Evolutionary conservation across 345 rosid species (phyloP).

Genomic region (Anacardium occidentale): DNA sequence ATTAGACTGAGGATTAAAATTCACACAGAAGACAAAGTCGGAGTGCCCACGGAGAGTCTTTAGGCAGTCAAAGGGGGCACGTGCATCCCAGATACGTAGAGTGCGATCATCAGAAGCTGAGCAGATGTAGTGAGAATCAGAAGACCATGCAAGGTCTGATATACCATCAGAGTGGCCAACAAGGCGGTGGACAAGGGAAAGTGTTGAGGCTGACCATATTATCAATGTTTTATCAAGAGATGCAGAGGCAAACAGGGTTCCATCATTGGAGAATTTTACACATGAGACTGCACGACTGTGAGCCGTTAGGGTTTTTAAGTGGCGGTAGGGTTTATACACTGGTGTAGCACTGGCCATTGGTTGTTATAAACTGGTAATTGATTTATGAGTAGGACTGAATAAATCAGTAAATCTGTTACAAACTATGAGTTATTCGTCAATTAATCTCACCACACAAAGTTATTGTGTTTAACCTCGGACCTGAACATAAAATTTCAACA

Average conservation of each 20-base stretch:
- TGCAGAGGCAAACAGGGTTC: constrained; percentile 79
- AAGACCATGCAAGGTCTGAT: constrained; percentile 93
- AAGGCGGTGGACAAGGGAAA: constrained; percentile 59
- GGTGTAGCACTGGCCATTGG: constrained; percentile 26
- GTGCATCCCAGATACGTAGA: constrained; percentile 95
- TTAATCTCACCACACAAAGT: no score
- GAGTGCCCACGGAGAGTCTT: constrained; percentile 80
- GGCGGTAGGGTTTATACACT: constrained; percentile 62
- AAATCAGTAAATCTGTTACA: no score
- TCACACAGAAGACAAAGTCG: constrained; percentile 80
- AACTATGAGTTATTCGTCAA: no score
- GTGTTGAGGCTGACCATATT: constrained; percentile 62
- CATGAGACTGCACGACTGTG: constrained; percentile 79
- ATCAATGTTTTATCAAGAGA: constrained; percentile 83
- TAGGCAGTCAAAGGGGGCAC: constrained; percentile 78
- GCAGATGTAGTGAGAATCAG: constrained; percentile 91
- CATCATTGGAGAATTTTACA: constrained; percentile 90
- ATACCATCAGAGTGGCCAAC: constrained; percentile 78
- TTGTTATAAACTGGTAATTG: no score
- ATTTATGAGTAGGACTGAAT: no score
- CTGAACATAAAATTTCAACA: no score
- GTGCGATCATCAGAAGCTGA: constrained; percentile 92
- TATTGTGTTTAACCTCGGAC: no score
- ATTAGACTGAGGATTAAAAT: constrained; percentile 85
- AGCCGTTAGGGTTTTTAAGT: constrained; percentile 51